Conservation (phyloP, 176 grass and related monocot genomes). For the Dendrocalamus sinicus region DNA sequence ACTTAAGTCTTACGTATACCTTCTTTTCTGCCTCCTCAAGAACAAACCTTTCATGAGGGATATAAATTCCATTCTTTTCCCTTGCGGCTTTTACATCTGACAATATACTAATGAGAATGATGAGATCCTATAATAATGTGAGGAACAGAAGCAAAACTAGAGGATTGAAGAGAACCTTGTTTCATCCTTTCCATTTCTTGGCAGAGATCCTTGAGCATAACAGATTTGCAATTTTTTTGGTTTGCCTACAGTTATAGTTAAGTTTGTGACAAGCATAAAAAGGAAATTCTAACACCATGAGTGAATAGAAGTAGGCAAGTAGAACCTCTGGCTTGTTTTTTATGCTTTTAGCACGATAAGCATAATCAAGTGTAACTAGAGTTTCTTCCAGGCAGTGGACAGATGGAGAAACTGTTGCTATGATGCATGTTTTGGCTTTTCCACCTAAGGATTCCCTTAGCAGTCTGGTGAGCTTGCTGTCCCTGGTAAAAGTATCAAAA, state of each 20-base stretch:
- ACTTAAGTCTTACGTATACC: conserved; percentile 52
- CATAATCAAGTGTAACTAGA: conserved; percentile 88
- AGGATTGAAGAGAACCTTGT: conserved; percentile 58
- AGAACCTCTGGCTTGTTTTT: conserved; percentile 85
- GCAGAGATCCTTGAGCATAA: conserved; percentile 76
- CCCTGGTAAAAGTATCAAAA: conserved; percentile 61
- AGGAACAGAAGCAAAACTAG: conserved; percentile 26
- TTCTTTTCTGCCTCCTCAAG: conserved; percentile 82
- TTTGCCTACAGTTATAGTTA: conserved; percentile 64
- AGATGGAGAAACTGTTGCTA: conserved; percentile 89
- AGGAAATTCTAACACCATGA: conserved; percentile 1
- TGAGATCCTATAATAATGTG: conserved; percentile 38
- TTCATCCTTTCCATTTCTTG: conserved; percentile 92
- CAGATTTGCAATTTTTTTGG: conserved; percentile 70
- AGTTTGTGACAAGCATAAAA: conserved; percentile 31
- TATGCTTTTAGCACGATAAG: conserved; percentile 84
- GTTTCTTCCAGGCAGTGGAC: conserved; percentile 80
- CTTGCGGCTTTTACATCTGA: conserved; percentile 88
- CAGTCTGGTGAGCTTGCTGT: conserved; percentile 89
- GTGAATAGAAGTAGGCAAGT: conserved; percentile 43
- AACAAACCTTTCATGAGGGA: conserved; percentile 70
- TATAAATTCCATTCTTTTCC: conserved; percentile 89
- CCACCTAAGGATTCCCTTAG: conserved; percentile 95
- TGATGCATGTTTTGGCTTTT: conserved; percentile 94
- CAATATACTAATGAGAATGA: conserved; percentile 6